Percentiles rank a stretch among this genome's conserved stretches.
These are phyloP conservation scores for Coemansia sp. DNA, from an alignment of 192 early-diverging fungal genomes.

Conservation along the genomic window DNA sequence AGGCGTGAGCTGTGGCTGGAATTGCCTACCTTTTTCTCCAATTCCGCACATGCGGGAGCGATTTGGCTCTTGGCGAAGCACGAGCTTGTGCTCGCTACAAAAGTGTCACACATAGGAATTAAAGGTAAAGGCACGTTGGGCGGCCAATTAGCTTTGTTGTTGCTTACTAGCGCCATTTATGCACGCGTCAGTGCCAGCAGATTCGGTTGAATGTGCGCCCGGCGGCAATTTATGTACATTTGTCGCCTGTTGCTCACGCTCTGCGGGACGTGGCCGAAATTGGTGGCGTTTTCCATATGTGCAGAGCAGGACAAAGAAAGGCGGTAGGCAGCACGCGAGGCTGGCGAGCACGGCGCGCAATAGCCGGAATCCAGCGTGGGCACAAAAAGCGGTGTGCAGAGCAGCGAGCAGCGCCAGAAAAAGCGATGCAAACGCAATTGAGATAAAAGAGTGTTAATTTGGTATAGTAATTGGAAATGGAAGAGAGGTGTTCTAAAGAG, in stretches of 20 bases:
- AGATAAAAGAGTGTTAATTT: slow-evolving; percentile 11
- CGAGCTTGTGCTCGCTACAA: slow-evolving; percentile 55
- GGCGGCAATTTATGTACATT: slow-evolving; percentile 32
- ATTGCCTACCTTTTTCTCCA: slow-evolving; percentile 79
- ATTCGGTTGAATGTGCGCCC: neutral
- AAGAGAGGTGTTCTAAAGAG: slow-evolving; percentile 1
- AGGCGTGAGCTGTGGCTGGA: neutral
- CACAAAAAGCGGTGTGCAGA: too few species aligned
- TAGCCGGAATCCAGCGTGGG: too few species aligned
- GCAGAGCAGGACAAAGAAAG: slow-evolving; percentile 3
- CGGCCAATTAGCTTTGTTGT: neutral
- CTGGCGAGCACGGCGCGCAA: neutral
- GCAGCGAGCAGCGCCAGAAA: too few species aligned
- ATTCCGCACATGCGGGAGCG: slow-evolving; percentile 91
- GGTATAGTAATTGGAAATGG: slow-evolving; percentile 1
- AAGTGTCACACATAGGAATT: neutral
- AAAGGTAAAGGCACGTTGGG: too few species aligned
- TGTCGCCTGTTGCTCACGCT: slow-evolving; percentile 48
- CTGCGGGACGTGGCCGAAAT: slow-evolving; percentile 46
- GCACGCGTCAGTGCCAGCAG: neutral
- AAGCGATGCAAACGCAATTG: too few species aligned
- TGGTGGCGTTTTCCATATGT: slow-evolving; percentile 38
- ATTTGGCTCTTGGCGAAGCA: slow-evolving; percentile 81
- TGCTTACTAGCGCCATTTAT: neutral
- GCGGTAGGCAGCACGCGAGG: slow-evolving; percentile 1